Evolutionary conservation across 805 yeast species (phyloP), one percentile per base, ranked within the genome.

Genomic region (Cephaloascus albidus): DNA sequence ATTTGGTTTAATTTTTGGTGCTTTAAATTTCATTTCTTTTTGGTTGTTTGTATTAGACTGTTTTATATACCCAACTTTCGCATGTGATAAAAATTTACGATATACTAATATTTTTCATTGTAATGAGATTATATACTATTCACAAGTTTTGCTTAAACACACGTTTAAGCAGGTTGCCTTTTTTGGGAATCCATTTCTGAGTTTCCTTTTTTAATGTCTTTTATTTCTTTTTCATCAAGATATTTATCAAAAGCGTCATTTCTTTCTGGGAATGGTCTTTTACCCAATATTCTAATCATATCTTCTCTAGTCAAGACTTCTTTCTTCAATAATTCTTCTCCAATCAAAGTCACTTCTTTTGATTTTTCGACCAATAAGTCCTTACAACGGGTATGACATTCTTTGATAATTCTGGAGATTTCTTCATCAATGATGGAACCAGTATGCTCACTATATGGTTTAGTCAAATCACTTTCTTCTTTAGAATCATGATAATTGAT

Each of bases 241-340:
- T 83, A 82, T 60, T 84, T 83, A 60, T 85, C 87, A 60, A 88
- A 87, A 3, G 95, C 96, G 50, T 86, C 96, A 53, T 86, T 88
- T 46, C 76, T 80, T 56, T 88, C 96, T 18, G 85, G 82, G 71
- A 83, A 93, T 10, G 96, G 96, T 45, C 99, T 74, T 57, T 83
- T 83, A 10, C 99, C 99, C 36, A 93, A 63, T 39, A 93, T 57
- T 39, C 85, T 71, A 42, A 89, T 79, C 94, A 93, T 87, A 55
- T 93, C 98, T 50, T 86, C 94, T 58, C 98, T 77, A 3, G 96
- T 86, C 20, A 93, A 72, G 14, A 87, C 95, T 60, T 93, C 99
- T 58, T 90, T 88, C 40, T 71, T 62, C 52, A 90, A 72, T 45
- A 93, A 68, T 51, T 86, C 87, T 57, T 89, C 82, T 1, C 98